Conservation (phyloP, 2,329 filamentous ascomycete species). For the Biscogniauxia mediterranea region DNA sequence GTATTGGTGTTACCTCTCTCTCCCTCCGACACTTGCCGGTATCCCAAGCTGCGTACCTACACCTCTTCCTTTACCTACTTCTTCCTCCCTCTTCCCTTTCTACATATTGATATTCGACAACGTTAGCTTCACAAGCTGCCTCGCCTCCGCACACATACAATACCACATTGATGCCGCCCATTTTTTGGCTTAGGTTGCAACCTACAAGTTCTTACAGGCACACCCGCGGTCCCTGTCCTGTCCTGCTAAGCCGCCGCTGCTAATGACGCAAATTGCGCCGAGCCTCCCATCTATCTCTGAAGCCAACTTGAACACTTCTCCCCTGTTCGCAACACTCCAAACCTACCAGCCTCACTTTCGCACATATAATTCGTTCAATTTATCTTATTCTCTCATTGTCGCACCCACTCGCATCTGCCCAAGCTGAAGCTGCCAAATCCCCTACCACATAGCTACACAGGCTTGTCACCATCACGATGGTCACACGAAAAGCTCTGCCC, state of each 20-base stretch:
- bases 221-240: neutral
- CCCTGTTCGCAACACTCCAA: neutral
- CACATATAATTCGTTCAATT: neutral
- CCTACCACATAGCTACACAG: too few relatives aligned
- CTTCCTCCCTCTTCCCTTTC: too few relatives aligned
- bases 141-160: too few relatives aligned
- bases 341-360: neutral
- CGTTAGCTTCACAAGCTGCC: neutral
- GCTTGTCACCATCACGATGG: constrained; percentile 33
- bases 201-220: neutral
- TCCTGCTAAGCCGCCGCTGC: neutral
- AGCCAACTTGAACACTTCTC: neutral
- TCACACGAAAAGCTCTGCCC: constrained; percentile 40
- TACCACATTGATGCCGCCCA: neutral
- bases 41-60: neutral
- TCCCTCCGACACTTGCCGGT: neutral
- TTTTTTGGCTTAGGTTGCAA: neutral
- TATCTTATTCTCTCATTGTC: neutral
- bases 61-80: neutral
- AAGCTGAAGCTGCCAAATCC: too few relatives aligned
- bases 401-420: too few relatives aligned
- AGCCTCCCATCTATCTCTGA: neutral
- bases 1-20: neutral
- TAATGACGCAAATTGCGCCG: neutral
- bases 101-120: neutral